phyloP scores from a whole-genome alignment of 768 basidiomycete genomes.

The Suillus variegatus region DNA sequence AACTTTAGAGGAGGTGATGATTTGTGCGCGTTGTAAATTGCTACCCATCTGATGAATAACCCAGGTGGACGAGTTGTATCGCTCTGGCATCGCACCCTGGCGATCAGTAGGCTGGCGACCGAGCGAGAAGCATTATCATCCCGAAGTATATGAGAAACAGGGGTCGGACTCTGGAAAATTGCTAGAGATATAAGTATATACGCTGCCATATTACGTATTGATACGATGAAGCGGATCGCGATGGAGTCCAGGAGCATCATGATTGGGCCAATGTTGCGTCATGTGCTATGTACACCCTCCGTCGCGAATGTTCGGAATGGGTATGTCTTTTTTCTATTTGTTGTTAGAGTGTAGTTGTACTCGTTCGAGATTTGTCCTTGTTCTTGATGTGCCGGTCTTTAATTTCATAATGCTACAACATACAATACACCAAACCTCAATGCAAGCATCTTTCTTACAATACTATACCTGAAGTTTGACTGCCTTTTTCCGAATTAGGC shows the following conservation, averaged over 20 bases:
- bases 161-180: constrained; percentile 23
- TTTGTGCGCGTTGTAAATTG: not conserved
- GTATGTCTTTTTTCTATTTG: not conserved
- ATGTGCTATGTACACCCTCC: too few species aligned
- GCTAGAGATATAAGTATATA: not conserved
- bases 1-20: constrained; percentile 64
- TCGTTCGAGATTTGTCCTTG: not conserved
- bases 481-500: too few species aligned
- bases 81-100: constrained; percentile 69
- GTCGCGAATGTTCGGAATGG: too few species aligned
- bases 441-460: not conserved
- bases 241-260: too few species aligned
- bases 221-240: too few species aligned
- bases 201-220: too few species aligned
- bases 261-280: too few species aligned
- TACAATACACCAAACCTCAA: not conserved
- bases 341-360: not conserved
- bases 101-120: constrained; percentile 61
- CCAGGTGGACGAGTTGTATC: constrained; percentile 75
- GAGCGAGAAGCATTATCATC: constrained; percentile 41
- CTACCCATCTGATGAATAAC: not conserved
- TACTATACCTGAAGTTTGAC: not conserved
- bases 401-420: not conserved
- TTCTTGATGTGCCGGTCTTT: not conserved
- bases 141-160: constrained; percentile 22